Conservation (phyloP, 1,284 basidiomycete species). For the Cryptococcus deneoformans region DNA sequence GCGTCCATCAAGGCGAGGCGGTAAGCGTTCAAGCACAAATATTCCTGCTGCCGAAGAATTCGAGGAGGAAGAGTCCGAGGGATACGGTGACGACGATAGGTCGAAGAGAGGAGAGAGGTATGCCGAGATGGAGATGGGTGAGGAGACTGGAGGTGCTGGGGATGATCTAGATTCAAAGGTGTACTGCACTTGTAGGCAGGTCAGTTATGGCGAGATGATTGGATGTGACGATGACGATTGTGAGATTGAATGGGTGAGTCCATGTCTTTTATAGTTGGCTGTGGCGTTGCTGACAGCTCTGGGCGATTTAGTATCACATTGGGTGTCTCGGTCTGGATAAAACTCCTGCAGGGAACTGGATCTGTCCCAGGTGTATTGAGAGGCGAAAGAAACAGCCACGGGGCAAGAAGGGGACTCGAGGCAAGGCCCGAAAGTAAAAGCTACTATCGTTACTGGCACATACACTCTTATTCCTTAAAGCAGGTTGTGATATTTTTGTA, state of each 20-base stretch:
- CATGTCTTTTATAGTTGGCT: neutral
- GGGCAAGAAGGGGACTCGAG: slow-evolving; percentile 24
- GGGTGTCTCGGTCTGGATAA: slow-evolving; percentile 69
- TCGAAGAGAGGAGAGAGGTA: neutral
- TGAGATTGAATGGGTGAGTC: slow-evolving; percentile 86
- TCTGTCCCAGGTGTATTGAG: slow-evolving; percentile 60
- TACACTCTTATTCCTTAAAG: neutral
- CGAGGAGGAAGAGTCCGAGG: slow-evolving; percentile 23
- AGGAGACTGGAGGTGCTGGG: slow-evolving; percentile 14
- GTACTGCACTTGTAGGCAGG: slow-evolving; percentile 86
- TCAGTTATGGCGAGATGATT: slow-evolving; percentile 85
- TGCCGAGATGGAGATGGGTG: neutral
- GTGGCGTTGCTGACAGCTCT: slow-evolving; percentile 1
- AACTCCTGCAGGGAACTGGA: slow-evolving; percentile 76
- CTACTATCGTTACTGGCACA: neutral
- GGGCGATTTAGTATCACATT: slow-evolving; percentile 69
- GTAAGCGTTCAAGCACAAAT: slow-evolving; percentile 29
- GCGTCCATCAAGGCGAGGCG: slow-evolving; percentile 12
- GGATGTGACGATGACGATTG: slow-evolving; percentile 90
- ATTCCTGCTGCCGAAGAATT: slow-evolving; percentile 38
- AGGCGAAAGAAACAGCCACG: slow-evolving; percentile 33
- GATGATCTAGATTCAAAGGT: slow-evolving; percentile 57
- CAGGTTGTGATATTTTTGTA: neutral
- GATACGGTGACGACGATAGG: neutral
- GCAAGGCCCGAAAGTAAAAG: slow-evolving; percentile 17